Evolutionary conservation across 441 rosid genomes (phyloP).

Genomic region (Cnidoscolus chayamansa): DNA sequence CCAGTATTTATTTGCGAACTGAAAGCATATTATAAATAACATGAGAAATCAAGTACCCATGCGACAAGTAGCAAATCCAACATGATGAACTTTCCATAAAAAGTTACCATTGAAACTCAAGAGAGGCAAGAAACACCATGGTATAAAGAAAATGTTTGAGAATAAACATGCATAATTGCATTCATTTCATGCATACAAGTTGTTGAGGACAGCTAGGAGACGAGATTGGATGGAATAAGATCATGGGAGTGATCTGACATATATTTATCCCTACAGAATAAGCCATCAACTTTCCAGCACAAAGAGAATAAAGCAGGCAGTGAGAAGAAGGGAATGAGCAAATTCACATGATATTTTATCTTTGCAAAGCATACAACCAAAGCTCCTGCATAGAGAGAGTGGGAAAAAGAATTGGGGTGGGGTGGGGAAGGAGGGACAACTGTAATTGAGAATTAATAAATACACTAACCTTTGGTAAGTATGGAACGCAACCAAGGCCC

Average conservation of each 20-base stretch:
- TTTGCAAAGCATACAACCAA: neutral
- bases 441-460: conserved; percentile 19
- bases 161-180: too few species aligned
- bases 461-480: conserved; percentile 86
- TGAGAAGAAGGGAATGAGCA: neutral
- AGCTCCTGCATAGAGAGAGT: neutral
- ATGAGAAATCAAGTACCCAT: too few species aligned
- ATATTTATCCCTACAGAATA: neutral
- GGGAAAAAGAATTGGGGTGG: neutral
- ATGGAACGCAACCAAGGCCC: conserved; percentile 99
- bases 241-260: conserved; percentile 6
- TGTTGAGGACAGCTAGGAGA: neutral
- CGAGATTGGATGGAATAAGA: neutral
- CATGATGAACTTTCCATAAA: too few species aligned
- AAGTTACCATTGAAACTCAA: too few species aligned
- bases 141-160: too few species aligned
- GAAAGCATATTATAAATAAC: too few species aligned
- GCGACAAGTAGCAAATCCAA: too few species aligned
- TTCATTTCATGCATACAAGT: too few species aligned
- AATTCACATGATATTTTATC: neutral
- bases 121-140: too few species aligned
- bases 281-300: neutral
- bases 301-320: neutral
- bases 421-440: neutral
- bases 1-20: neutral